phyloP scores from a whole-genome alignment of 768 basidiomycete species.

The Astraeus odoratus region DNA sequence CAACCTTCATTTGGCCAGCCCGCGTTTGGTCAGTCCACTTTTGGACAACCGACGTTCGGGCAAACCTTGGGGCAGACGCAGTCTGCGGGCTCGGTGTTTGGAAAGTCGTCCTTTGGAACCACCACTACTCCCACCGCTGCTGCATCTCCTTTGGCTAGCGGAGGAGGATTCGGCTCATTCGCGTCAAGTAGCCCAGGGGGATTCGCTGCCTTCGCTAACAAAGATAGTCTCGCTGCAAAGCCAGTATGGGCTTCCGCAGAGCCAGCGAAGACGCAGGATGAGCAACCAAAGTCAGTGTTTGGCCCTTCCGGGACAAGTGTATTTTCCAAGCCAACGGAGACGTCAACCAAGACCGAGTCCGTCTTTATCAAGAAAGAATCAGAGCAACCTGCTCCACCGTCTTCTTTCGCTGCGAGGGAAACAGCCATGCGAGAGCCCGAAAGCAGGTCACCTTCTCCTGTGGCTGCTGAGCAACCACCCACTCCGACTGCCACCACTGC shows the following conservation, averaged over 20 bases:
- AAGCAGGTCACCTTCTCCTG: slow-evolving; percentile 26
- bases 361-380: slow-evolving; percentile 3
- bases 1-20: slow-evolving; percentile 35
- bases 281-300: slow-evolving; percentile 6
- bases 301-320: neutral
- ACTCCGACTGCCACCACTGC: slow-evolving; percentile 10
- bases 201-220: slow-evolving; percentile 21
- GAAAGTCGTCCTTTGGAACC: slow-evolving; percentile 15
- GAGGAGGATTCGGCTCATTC: slow-evolving; percentile 34
- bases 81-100: slow-evolving; percentile 10
- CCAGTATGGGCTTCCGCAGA: slow-evolving; percentile 16
- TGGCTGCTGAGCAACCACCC: slow-evolving; percentile 1
- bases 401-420: slow-evolving; percentile 10
- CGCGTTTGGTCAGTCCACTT: slow-evolving; percentile 19
- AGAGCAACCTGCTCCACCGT: neutral
- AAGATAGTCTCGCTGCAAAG: slow-evolving; percentile 12
- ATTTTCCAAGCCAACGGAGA: slow-evolving; percentile 8
- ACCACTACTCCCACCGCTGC: slow-evolving; percentile 8
- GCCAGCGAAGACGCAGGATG: slow-evolving; percentile 2
- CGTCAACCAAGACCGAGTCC: slow-evolving; percentile 8
- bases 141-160: slow-evolving; percentile 8
- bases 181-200: slow-evolving; percentile 21
- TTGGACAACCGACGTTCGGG: slow-evolving; percentile 5
- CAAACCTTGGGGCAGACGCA: slow-evolving; percentile 3
- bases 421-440: slow-evolving; percentile 11